Evolutionary conservation across 176 grass and related monocot genomes (phyloP), one percentile per base, ranked within the genome.

Genomic region (Juncus effusus): DNA sequence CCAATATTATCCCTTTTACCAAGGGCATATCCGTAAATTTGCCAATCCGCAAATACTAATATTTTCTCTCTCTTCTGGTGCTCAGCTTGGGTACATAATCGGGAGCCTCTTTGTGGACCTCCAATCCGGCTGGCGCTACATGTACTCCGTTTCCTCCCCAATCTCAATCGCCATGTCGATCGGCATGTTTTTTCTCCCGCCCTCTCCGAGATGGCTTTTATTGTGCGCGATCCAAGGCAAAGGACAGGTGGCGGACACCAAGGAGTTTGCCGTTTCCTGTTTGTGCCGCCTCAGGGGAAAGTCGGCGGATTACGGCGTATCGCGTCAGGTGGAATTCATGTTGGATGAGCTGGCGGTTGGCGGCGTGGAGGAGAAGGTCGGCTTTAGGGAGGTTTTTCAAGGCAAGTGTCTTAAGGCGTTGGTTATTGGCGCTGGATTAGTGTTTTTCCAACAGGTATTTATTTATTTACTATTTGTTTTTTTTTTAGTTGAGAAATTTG

Each of bases 361-460:
- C 74, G 79, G 65, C 84, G 54, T 83, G 73, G 70, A 86, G 6
- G 91, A 82, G 65, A 65, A 74, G 66, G 45, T 65, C 58, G 63
- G 81, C 14, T 89, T 96, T 52, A 59, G 42, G 60, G 93, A 92
- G 77, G 83, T 97, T 13, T 97, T 97, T 86, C 88, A 86, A 80
- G 93, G 93, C 42, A 97, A 97, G 69, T 97, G 93, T 49, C 82
- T 82, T 10, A 97, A 97, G 61, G 93, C 93, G 67, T 74, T 97
- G 70, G 86, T 86, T 75, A 97, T 97, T 65, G 93, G 88, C 60
- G 84, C 81, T 68, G 93, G 88, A 16, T 65, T 97, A 67, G 93
- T 97, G 41, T 92, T 97, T 64, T 97, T 97, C 70, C 93, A 97
- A 67, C 93, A 97, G 93, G 93, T 97, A 7, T 63, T 40, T 51